Base-by-base conservation (phyloP, 73 alveolate species). In the Stentor coeruleus region DNA sequence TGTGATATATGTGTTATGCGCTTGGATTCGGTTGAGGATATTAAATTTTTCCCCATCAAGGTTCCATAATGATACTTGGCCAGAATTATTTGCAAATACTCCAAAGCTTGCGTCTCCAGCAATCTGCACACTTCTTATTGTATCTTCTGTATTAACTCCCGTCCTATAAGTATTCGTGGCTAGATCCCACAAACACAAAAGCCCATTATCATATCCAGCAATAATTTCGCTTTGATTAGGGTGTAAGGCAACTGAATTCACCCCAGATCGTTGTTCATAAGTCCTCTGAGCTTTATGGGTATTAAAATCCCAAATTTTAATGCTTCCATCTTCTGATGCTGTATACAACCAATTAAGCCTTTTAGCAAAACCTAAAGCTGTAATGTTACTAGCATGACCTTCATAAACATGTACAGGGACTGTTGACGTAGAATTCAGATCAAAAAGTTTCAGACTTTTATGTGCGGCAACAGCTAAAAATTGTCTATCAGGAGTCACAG, bases 291-390 rank as follows among this genome's bases (percentile, higher is more conserved):
- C 84, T 37, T 95, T 92, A 59, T 83, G 76, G 1, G 88, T 89
- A 41, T 95, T 82, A 76, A 89, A 87, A 77, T 95, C 99, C 89
- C 92, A 93, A 28, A 95, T 87, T 83, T 93, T 87, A 38, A 93
- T 87, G n/a, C 94, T 87, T 57, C 96, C 91, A 79, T 95, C 99
- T 74, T 95, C 99, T 41, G 94, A 88, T 35, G 91, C 90, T 0
- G 97, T 81, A 76, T 86, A 92, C 3, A 92, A 84, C 91, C 95
- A 87, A 75, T 92, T 93, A 35, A 59, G 59, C 14, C 85, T 87
- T 66, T 74, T 87, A 14, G 90, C 90, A 76, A 95, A 91, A 35
- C 95, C 94, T 20, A 95, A 76, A 59, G 95, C 89, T 26, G 95
- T 93, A 0, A 88, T 90, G 49, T 93, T 90, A 0, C 95, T 95